Evolutionary conservation across 177 flowering plant genomes (phyloP).

Genomic region (Vitis hybrid): DNA sequence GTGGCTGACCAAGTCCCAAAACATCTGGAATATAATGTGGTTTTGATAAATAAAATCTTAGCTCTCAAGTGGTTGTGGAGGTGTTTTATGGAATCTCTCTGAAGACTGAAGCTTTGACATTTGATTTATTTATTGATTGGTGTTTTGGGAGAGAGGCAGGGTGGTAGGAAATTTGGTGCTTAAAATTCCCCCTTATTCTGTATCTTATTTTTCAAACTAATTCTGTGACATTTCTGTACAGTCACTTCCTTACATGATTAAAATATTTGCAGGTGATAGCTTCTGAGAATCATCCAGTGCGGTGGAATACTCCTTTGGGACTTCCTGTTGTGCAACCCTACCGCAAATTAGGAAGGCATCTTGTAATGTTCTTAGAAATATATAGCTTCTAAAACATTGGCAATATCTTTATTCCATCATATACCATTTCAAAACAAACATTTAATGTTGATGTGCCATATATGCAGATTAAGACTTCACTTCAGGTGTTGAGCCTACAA

Average conservation of each 20-base stretch:
- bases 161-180: too few species aligned
- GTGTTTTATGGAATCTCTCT: too few species aligned
- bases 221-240: too few species aligned
- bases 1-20: too few species aligned
- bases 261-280: conserved; percentile 69
- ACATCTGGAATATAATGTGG: too few species aligned
- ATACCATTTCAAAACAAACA: not conserved
- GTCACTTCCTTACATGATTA: not conserved
- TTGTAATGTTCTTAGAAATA: conserved; percentile 42
- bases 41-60: too few species aligned
- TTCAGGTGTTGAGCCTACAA: conserved; percentile 75
- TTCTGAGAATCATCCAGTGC: conserved; percentile 73
- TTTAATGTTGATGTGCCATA: conserved; percentile 1
- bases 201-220: too few species aligned
- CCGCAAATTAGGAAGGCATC: conserved; percentile 65
- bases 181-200: too few species aligned
- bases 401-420: not conserved
- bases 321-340: conserved; percentile 99
- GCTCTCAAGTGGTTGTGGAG: too few species aligned
- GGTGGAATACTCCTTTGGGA: conserved; percentile 95
- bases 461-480: conserved; percentile 91
- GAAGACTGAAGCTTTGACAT: too few species aligned
- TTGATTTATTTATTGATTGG: too few species aligned
- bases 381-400: not conserved
- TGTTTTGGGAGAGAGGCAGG: too few species aligned